Evolutionary conservation across 441 rosid genomes (phyloP).

Genomic region (Populus tomentosa): DNA sequence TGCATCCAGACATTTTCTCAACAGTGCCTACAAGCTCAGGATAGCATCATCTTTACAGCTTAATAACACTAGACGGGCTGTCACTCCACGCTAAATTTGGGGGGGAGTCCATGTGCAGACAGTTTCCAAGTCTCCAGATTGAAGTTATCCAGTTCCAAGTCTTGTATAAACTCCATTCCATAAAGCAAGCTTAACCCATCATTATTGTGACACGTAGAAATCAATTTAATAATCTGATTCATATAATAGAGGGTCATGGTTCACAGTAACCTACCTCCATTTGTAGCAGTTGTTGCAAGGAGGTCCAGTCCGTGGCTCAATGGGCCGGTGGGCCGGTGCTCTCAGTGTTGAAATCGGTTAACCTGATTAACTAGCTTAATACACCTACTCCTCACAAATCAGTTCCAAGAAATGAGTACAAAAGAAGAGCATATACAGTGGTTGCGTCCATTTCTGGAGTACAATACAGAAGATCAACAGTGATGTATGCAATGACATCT

Average conservation of each 20-base stretch:
- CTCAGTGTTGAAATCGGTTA: constrained; percentile 37
- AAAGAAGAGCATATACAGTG: constrained; percentile 12
- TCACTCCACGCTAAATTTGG: neutral
- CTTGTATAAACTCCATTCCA: neutral
- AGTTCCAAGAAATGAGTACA: constrained; percentile 15
- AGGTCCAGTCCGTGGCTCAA: constrained; percentile 60
- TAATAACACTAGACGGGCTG: neutral
- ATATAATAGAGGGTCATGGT: constrained; percentile 28
- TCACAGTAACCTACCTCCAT: constrained; percentile 45
- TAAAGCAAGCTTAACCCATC: constrained; percentile 1
- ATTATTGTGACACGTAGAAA: constrained; percentile 8
- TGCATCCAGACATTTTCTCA: too few relatives aligned
- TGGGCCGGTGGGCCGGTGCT: constrained; percentile 51
- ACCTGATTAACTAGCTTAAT: constrained; percentile 18
- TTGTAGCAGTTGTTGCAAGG: constrained; percentile 22
- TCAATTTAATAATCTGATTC: constrained; percentile 11
- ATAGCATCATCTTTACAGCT: too few relatives aligned
- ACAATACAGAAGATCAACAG: constrained; percentile 23
- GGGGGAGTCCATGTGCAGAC: neutral
- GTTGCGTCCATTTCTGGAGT: constrained; percentile 18
- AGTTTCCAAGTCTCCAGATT: constrained; percentile 13
- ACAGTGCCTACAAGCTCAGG: too few relatives aligned
- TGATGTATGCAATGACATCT: constrained; percentile 35
- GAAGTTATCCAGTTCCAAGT: constrained; percentile 2
- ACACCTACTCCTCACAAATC: constrained; percentile 3